Base-by-base conservation (phyloP, 495 filamentous ascomycete genomes). In the Patellaria atrata region DNA sequence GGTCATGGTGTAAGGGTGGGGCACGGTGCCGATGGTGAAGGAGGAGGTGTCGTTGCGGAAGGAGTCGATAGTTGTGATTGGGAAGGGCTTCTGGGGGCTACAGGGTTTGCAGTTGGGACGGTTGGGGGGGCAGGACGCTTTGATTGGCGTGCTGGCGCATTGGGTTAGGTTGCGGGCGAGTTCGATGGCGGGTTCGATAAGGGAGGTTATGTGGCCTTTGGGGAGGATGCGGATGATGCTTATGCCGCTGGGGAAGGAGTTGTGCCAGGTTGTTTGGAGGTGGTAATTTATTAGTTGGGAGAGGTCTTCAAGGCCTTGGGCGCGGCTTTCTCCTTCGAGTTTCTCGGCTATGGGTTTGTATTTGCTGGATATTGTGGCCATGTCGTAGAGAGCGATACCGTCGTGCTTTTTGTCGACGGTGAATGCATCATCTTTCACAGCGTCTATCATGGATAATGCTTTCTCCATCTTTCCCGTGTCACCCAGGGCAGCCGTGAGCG, bases 61-160 rank as follows among this genome's bases (percentile, higher is more conserved):
- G 12, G 45, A 22, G 4, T 43, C 28, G 7, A 45, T 35, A 2
- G 48, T 39, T 15, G 38, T 19, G 28, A 62, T 37, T 5, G 58
- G 60, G 42, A 70, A 45, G 2, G 71, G 64, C 19, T 68, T 63
- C 5, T 63, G 57, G 12, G 68, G 48, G 37, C 71, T 66, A 57
- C 89, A 97, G 9, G 77, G 72, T 12, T 65, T 68, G 58, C 89
- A 97, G 18, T 68, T 64, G 1, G 59, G 71, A 0, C 57, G 44
- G 53, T 94, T 96, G 0, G 84, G 84, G 2, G 89, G 89, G 50
- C 89, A 97, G n/a, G 80, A 82, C 0, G 63, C 41, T 1, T 79
- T 76, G 3, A 79, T 59, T 0, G 84, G 81, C 0, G 71, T 71
- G 6, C 68, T 56, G 0, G 82, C 68, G 52, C 89, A 97, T 42